Base-by-base conservation (phyloP, 1,284 basidiomycete species). In the Retiboletus flavoniger region DNA sequence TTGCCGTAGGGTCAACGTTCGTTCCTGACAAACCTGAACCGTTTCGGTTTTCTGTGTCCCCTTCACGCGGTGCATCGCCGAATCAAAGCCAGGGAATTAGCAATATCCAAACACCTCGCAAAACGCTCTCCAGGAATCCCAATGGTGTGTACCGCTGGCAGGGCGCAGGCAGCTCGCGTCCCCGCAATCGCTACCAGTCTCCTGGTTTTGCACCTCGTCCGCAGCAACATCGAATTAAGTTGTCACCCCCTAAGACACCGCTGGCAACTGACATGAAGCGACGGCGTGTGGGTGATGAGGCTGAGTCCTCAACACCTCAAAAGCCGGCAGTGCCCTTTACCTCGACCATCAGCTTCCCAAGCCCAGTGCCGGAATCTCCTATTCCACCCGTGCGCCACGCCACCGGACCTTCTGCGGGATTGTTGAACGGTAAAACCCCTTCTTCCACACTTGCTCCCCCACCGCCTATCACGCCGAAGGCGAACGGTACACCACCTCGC, bases 101-200 rank as follows among this genome's bases (percentile, higher is more conserved):
- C 26, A 57, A 54, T 54, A 28, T 46, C 3, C 58, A 66, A 24
- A 64, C 74, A 14, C 72, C 80, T 7, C 74, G 75, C 21, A 83
- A 78, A 64, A 82, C 77, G 11, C 71, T 89, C 9, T 63, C 76
- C n/a, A 79, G 74, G 66, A 90, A 89, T 63, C 87, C 87, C 0
- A 89, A 89, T 65, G 87, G 87, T 16, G 63, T 72, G 28, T 86
- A 85, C 67, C 76, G 77, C 51, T 87, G 83, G 83, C 78, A 83
- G 59, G 88, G 87, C 31, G 83, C 74, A 38, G 86, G 87, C 36
- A 87, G 85, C 61, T 79, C 87, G 9, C 82, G 79, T 56, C 72
- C 78, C 8, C 78, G 79, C 52, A 87, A 85, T 66, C 82, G 85
- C 39, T 86, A 83, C 63, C 77, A 80, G 50, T 86, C 85, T 11